These are phyloP conservation scores for Xylaria sp. DNA, from an alignment of 2,329 filamentous ascomycete genomes.

Conservation along the genomic window DNA sequence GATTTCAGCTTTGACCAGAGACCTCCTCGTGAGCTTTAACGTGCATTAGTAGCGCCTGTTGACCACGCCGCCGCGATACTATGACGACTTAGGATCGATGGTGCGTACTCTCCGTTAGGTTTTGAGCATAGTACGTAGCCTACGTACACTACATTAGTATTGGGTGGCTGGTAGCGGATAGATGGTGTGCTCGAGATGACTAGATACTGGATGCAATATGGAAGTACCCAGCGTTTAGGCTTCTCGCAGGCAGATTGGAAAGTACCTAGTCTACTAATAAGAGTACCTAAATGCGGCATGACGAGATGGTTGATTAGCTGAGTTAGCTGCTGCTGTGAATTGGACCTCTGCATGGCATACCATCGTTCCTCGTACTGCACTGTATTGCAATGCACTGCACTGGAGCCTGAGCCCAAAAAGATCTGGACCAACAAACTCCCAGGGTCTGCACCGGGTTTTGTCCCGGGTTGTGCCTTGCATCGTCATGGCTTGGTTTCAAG, in stretches of 20 bases:
- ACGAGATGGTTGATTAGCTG: background rate
- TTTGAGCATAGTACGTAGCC: too few species aligned
- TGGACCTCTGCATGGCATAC: background rate
- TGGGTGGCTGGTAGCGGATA: background rate
- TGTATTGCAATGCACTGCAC: background rate
- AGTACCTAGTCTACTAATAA: background rate
- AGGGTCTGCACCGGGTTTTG: background rate
- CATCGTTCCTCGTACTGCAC: background rate
- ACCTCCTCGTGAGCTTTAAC: background rate
- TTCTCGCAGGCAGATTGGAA: background rate
- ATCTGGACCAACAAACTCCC: constrained; percentile 1
- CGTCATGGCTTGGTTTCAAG: constrained; percentile 1
- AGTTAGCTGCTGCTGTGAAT: too few species aligned
- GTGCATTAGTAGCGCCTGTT: constrained; percentile 5
- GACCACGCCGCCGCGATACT: background rate
- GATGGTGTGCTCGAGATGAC: background rate
- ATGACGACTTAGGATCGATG: constrained; percentile 6
- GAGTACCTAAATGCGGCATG: background rate
- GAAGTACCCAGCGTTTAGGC: background rate
- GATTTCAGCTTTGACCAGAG: constrained; percentile 4
- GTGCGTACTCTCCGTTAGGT: background rate
- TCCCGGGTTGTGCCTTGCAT: constrained; percentile 20
- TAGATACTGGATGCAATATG: background rate
- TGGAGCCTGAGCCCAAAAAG: background rate
- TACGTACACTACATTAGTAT: too few species aligned